Evolutionary conservation across 768 basidiomycete genomes (phyloP).

Genomic region (Cyclocybe aegerita): DNA sequence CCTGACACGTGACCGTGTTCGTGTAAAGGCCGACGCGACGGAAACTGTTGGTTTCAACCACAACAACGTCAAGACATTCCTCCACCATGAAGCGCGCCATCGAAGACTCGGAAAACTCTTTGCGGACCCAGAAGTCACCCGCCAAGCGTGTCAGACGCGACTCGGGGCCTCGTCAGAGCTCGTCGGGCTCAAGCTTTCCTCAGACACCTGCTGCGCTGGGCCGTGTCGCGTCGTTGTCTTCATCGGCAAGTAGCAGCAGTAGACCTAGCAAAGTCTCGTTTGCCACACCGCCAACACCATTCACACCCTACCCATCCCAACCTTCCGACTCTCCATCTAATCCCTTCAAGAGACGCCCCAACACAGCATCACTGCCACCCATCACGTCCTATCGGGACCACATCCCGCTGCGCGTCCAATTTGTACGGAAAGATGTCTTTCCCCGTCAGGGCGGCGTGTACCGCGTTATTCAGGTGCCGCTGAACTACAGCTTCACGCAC

Average conservation of each 20-base stretch:
- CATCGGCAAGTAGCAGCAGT: slow-evolving; percentile 1
- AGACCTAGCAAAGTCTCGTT: slow-evolving; percentile 4
- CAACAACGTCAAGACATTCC: not conserved
- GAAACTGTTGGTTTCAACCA: not conserved
- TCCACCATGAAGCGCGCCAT: slow-evolving; percentile 9
- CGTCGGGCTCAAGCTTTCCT: not conserved
- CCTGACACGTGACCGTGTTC: slow-evolving; percentile 11
- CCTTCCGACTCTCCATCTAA: slow-evolving; percentile 73
- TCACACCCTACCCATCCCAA: slow-evolving; percentile 43
- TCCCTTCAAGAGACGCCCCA: slow-evolving; percentile 49
- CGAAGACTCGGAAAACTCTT: not conserved
- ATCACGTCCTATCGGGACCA: slow-evolving; percentile 58
- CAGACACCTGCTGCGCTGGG: slow-evolving; percentile 1
- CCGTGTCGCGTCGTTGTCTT: not conserved
- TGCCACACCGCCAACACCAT: slow-evolving; percentile 21
- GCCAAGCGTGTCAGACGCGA: slow-evolving; percentile 7
- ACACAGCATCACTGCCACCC: slow-evolving; percentile 33
- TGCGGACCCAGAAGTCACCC: not conserved
- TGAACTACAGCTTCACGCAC: slow-evolving; percentile 68
- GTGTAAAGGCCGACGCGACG: not conserved
- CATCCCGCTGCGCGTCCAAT: slow-evolving; percentile 62
- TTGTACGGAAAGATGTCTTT: slow-evolving; percentile 33
- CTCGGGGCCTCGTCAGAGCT: not conserved
- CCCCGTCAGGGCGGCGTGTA: slow-evolving; percentile 50
- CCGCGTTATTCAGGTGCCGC: slow-evolving; percentile 67